These are phyloP conservation scores for Syzygium aromaticum DNA, from an alignment of 345 rosid species.

Conservation along the genomic window DNA sequence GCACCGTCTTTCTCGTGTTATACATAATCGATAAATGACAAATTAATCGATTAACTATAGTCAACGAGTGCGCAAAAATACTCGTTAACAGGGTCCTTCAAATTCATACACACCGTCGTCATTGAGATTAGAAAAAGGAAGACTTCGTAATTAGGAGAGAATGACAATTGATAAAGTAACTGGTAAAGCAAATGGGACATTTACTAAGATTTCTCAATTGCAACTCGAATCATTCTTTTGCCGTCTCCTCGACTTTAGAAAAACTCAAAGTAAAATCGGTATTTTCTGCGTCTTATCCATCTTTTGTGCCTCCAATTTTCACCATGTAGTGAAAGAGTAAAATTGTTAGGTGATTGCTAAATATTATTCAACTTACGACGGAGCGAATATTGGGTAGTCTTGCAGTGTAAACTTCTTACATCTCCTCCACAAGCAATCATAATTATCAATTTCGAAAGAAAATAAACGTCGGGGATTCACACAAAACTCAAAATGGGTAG, in stretches of 20 bases:
- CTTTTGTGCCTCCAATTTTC: not conserved
- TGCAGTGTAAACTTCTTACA: not conserved
- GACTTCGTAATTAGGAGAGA: not conserved
- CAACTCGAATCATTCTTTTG: not conserved
- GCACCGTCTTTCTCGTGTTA: not conserved
- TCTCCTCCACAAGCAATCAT: not conserved
- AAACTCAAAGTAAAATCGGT: not conserved
- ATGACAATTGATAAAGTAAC: not conserved
- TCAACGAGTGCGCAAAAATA: not conserved
- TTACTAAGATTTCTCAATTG: not conserved
- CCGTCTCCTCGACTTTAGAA: not conserved
- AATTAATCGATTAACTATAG: not conserved
- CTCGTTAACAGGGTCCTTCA: not conserved
- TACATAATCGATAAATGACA: not conserved
- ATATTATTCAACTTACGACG: not conserved
- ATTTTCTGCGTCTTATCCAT: not conserved
- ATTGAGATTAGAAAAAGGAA: not conserved
- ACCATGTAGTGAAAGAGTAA: not conserved
- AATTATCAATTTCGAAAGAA: not conserved
- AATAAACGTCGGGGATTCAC: no score
- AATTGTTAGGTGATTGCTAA: not conserved
- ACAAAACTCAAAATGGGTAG: not conserved
- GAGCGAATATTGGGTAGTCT: not conserved
- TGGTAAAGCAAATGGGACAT: not conserved
- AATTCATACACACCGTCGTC: not conserved